Evolutionary conservation across 192 early-diverging fungal species (phyloP).

Genomic region (Mortierella antarctica): DNA sequence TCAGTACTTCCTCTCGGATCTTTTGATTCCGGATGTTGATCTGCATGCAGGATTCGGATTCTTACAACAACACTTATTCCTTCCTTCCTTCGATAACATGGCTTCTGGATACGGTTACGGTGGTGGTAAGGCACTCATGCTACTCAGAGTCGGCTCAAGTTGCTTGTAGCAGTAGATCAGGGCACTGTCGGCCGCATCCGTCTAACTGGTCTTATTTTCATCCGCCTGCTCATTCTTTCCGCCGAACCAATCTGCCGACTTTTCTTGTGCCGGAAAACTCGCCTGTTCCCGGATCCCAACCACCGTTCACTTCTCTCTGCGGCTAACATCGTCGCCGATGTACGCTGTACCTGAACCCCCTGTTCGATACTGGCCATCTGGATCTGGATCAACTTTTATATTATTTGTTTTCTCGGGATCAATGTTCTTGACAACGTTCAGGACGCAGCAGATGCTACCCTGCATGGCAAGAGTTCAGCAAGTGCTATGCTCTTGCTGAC

Average conservation of each 20-base stretch:
- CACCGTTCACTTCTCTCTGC: not conserved
- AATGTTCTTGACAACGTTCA: slow-evolving; percentile 28
- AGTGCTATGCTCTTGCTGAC: slow-evolving; percentile 90
- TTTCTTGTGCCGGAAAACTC: not conserved
- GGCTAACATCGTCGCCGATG: not conserved
- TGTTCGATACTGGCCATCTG: not conserved
- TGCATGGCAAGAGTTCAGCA: slow-evolving; percentile 97
- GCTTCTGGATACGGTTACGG: slow-evolving; percentile 74
- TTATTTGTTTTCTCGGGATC: not conserved
- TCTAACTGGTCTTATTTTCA: not conserved
- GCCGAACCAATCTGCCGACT: not conserved
- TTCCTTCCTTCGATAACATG: slow-evolving; percentile 46
- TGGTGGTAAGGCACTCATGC: slow-evolving; percentile 58
- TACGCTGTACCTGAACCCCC: not conserved
- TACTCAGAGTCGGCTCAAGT: not conserved
- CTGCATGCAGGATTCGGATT: too few species aligned
- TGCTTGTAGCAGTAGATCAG: not conserved
- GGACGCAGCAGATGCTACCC: slow-evolving; percentile 93
- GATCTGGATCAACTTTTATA: not conserved
- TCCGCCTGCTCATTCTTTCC: not conserved
- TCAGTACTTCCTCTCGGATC: too few species aligned
- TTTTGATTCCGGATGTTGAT: too few species aligned
- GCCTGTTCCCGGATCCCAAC: not conserved
- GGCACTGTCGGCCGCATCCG: not conserved
- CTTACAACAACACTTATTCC: too few species aligned